Conservation (phyloP, 139 green algal genomes). For the Chlorella sp. region DNA sequence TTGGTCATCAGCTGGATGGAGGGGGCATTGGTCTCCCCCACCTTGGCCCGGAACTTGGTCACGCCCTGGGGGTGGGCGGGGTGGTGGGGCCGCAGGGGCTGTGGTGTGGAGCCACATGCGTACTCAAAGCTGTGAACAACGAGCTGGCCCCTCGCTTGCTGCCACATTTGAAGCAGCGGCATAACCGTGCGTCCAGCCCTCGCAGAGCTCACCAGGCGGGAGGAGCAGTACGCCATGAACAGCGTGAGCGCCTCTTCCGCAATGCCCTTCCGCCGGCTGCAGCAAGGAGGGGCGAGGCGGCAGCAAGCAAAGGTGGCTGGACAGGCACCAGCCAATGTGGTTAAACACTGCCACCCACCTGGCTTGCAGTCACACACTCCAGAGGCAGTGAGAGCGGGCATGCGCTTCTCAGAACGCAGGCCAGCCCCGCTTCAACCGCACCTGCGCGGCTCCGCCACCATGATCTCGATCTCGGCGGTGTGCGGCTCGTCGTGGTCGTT, state of each 20-base stretch:
- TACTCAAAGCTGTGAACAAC: no score
- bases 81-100: not conserved
- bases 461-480: slow-evolving; percentile 65
- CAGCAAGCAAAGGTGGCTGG: no score
- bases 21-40: slow-evolving; percentile 67
- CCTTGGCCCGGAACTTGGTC: slow-evolving; percentile 70
- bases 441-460: slow-evolving; percentile 73
- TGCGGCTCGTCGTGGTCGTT: slow-evolving; percentile 52
- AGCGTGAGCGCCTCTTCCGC: slow-evolving; percentile 72
- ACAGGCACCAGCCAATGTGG: not conserved
- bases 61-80: slow-evolving; percentile 41
- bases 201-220: slow-evolving; percentile 28
- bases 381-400: not conserved
- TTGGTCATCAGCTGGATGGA: slow-evolving; percentile 72
- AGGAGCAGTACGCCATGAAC: slow-evolving; percentile 75
- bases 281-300: no score
- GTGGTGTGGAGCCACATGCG: not conserved
- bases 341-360: no score
- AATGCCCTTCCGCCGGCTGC: slow-evolving; percentile 61
- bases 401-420: not conserved
- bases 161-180: no score
- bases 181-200: no score
- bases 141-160: not conserved
- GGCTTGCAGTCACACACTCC: no score
- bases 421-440: not conserved